phyloP scores from a whole-genome alignment of 306 rosid species.

The Carpinus fangiana region DNA sequence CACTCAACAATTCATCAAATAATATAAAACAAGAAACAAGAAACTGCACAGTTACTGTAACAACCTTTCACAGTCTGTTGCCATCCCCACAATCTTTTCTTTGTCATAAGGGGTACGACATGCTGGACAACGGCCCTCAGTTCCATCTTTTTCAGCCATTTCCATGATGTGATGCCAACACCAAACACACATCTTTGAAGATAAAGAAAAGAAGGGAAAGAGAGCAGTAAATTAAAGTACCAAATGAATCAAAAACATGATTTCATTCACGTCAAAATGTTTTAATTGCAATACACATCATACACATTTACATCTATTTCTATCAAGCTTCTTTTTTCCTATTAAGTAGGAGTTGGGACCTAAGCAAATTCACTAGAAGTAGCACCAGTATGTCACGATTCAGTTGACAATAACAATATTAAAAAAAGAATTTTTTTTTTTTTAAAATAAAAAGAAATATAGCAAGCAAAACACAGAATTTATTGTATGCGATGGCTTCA shows the following conservation, averaged over 20 bases:
- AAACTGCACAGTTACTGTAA: constrained; percentile 13
- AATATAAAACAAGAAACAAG: constrained; percentile 12
- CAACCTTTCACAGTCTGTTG: constrained; percentile 59
- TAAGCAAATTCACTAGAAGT: neutral
- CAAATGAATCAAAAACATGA: neutral
- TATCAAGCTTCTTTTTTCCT: neutral
- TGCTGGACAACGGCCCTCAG: constrained; percentile 58
- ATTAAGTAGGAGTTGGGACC: neutral
- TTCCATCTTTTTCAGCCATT: constrained; percentile 54
- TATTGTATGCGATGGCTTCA: neutral
- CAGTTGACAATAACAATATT: neutral
- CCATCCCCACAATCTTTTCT: constrained; percentile 51
- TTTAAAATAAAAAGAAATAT: neutral
- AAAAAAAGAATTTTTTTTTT: too few species aligned
- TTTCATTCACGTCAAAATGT: neutral
- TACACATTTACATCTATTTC: neutral
- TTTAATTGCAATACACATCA: neutral
- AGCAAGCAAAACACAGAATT: neutral
- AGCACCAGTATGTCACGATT: neutral
- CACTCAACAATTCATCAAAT: constrained; percentile 3
- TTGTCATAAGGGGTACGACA: constrained; percentile 51
- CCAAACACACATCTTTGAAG: constrained; percentile 52
- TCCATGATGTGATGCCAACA: constrained; percentile 63
- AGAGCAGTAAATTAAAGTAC: neutral
- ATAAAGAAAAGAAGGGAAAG: constrained; percentile 4